Conservation (phyloP, 2,329 filamentous ascomycete species). For the Kalmusia sp. region DNA sequence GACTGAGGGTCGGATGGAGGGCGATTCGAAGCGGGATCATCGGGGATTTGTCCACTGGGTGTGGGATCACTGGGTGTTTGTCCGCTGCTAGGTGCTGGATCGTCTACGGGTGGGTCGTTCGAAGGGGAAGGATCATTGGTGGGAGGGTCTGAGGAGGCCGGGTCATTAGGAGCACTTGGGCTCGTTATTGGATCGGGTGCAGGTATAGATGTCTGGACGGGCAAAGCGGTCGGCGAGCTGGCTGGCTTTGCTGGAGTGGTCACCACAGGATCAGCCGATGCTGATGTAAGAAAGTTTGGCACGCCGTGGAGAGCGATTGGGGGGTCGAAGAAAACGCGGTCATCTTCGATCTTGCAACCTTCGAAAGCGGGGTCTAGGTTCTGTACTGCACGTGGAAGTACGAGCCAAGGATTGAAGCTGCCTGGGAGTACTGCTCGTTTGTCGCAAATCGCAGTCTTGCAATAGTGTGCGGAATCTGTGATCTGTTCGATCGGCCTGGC, state of each 20-base stretch:
- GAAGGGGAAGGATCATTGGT: neutral
- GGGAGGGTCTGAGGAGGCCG: neutral
- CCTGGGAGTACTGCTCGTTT: neutral
- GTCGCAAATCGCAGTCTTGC: constrained; percentile 7
- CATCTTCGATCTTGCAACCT: neutral
- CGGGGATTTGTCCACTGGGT: neutral
- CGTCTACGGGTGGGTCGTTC: neutral
- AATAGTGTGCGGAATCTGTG: neutral
- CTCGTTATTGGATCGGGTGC: neutral
- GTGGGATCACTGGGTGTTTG: neutral
- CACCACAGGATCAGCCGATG: neutral
- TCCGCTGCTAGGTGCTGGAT: neutral
- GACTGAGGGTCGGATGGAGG: neutral
- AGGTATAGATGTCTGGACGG: neutral
- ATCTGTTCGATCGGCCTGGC: neutral
- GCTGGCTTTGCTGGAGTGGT: constrained; percentile 3
- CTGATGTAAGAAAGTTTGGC: constrained; percentile 1
- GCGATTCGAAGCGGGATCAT: neutral
- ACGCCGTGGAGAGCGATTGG: constrained; percentile 1
- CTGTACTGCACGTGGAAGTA: constrained; percentile 1
- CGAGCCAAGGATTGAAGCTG: neutral
- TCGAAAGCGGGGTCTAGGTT: neutral
- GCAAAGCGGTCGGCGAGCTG: neutral
- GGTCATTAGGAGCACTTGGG: neutral
- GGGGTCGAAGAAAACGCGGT: constrained; percentile 2